Evolutionary conservation across 2,329 filamentous ascomycete genomes (phyloP).

Genomic region (Talaromyces sp.): DNA sequence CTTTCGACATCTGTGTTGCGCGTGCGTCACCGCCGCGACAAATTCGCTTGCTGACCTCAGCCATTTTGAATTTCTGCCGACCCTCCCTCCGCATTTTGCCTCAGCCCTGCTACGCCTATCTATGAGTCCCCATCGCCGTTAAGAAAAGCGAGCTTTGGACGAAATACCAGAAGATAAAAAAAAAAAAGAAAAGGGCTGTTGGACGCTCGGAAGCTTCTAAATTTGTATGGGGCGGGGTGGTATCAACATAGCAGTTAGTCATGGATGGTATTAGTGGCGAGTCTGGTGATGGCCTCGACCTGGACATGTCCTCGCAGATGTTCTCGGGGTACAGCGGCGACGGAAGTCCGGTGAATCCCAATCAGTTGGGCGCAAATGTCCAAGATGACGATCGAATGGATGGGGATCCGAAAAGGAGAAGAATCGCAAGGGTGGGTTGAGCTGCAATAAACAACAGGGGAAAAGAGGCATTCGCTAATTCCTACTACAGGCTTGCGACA

Average conservation of each 20-base stretch:
- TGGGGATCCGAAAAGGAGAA: conserved; percentile 74
- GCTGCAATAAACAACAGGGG: conserved; percentile 46
- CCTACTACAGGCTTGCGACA: conserved; percentile 71
- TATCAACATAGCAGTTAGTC: not conserved
- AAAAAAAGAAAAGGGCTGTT: not conserved
- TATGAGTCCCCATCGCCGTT: not conserved
- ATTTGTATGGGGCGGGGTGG: not conserved
- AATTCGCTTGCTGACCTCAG: not conserved
- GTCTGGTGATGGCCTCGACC: conserved; percentile 32
- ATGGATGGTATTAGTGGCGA: conserved; percentile 36
- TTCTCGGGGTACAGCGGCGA: conserved; percentile 60
- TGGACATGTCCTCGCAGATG: conserved; percentile 54
- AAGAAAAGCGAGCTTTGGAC: not conserved
- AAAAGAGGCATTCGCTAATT: not conserved
- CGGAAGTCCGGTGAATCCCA: conserved; percentile 49
- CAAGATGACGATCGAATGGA: conserved; percentile 54
- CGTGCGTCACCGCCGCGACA: too few relatives aligned
- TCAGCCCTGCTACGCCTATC: not conserved
- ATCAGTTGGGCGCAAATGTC: conserved; percentile 35
- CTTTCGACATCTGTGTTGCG: not conserved
- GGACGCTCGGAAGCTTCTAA: not conserved
- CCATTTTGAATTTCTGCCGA: not conserved
- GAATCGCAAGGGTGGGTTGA: conserved; percentile 82
- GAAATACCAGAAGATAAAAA: not conserved
- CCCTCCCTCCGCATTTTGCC: not conserved